Evolutionary conservation across 208 protist genomes (phyloP), one percentile per base, ranked within the genome.

Genomic region (Crithidia mellificae): DNA sequence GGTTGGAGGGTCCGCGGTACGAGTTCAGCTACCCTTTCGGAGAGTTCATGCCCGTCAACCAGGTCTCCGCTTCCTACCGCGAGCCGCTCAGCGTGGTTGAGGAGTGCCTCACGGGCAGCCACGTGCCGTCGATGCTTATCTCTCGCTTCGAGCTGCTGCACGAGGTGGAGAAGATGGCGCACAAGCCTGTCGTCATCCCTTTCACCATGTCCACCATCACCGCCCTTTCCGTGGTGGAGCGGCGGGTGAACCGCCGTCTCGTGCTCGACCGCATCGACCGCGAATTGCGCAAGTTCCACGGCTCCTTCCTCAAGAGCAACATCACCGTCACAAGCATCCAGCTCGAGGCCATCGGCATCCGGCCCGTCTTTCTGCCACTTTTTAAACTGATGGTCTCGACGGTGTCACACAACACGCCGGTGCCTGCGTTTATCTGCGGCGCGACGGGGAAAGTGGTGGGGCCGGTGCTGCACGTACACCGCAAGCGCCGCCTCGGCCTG

Each of bases 121-220:
- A 96, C 53, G 77, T 96, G 7, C 88, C 91, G 14, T 94, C 91
- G 32, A 96, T 96, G 91, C 74, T 96, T 25, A 76, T 96, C 39
- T 93, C 86, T 4, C 84, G 91, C 36, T 94, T 94, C 70, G 87
- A 96, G 71, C 71, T 96, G 17, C 64, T 92, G 51, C 76, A 90
- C 44, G 83, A 93, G 50, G 63, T 94, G 39, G 85, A 96, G 58
- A 59, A 43, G 62, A 90, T 91, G 87, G 38, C 62, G 44, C 69
- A 75, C 30, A 74, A 56, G 24, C 85, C 87, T 1, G 77, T 72
- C n/a, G 74, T 96, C 20, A 58, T 96, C 2, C 88, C 91, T 20
- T 96, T 96, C 68, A 74, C 85, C 59, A 93, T 94, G 87, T 96
- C 91, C 27, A 96, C 91, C 36, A 74, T 77, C 9, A 96, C 88